phyloP scores from a whole-genome alignment of 306 rosid genomes.

The Canavalia ensiformis region DNA sequence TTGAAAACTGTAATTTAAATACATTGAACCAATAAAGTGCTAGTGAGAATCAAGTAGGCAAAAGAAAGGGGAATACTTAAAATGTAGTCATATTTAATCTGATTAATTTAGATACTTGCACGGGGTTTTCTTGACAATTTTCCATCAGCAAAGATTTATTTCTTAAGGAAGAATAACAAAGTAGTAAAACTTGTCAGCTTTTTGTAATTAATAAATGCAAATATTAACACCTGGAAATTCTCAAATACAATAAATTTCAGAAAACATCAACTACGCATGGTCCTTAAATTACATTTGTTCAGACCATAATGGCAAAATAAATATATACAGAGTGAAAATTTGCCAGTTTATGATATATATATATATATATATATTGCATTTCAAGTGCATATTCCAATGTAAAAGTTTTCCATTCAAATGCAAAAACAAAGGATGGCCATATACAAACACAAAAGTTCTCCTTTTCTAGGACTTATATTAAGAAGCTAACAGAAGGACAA shows the following conservation, averaged over 20 bases:
- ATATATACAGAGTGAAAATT: neutral
- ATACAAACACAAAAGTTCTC: neutral
- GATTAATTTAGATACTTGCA: conserved; percentile 8
- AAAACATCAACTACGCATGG: neutral
- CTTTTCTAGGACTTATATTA: neutral
- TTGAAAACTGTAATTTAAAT: neutral
- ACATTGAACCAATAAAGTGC: neutral
- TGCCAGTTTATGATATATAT: neutral
- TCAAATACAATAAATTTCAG: neutral
- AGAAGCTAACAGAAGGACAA: neutral
- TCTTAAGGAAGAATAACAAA: neutral
- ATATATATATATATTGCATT: neutral
- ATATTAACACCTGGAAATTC: conserved; percentile 2
- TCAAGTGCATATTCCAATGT: conserved; percentile 14
- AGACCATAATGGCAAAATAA: neutral
- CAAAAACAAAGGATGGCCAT: neutral
- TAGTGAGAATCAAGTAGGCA: neutral
- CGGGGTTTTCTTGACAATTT: neutral
- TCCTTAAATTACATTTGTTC: neutral
- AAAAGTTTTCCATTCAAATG: neutral
- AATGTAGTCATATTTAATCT: neutral
- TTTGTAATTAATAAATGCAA: neutral
- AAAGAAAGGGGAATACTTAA: neutral
- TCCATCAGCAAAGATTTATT: conserved; percentile 1
- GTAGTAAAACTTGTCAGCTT: neutral